Base-by-base conservation (phyloP, 805 yeast species). In the Isabelozyma pseudorhagii region DNA sequence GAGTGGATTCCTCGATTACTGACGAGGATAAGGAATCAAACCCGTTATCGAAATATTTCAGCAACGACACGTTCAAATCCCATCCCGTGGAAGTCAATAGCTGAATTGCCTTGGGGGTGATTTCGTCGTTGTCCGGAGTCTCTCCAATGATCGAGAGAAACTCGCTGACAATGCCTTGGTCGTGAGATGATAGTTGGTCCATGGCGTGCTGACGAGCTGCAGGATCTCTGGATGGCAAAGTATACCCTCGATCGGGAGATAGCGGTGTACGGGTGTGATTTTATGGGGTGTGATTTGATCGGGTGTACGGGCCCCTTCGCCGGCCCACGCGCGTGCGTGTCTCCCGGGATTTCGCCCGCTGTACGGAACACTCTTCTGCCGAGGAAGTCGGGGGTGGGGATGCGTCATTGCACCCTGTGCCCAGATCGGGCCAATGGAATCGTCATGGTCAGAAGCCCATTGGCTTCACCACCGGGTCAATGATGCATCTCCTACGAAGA, bases 41-140 rank as follows among this genome's bases (percentile, higher is more conserved):
- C n/a, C 75, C 74, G 4, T 57, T 49, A 56, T 86, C 92, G 59
- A 84, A 84, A 61, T 75, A 86, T 46, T 81, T 74, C 3, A 85
- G 77, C 31, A 84, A 64, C 1, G 90, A 82, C 41, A 77, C 70
- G 56, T 85, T 88, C 45, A 86, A 59, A 57, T 84, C 77, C 84
- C 84, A 83, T 45, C 81, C 77, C 55, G 82, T 77, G 44, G 78
- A 74, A 31, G 72, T 64, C 46, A 85, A 61, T 25, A 84, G 62
- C 46, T 70, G 63, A 4, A 77, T 62, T 3, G 84, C 76, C 42
- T 77, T 72, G 5, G 36, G 36, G 36, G 36, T 31, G 36, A n/a
- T 13, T 40, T 25, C 42, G 5, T 40, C n/a, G 9, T 40, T 18
- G 3, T 17, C 25, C n/a, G 27, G 41, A 7, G 21, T 13, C 27